Conservation (phyloP, 1,284 basidiomycete species). For the Naganishia sp. region DNA sequence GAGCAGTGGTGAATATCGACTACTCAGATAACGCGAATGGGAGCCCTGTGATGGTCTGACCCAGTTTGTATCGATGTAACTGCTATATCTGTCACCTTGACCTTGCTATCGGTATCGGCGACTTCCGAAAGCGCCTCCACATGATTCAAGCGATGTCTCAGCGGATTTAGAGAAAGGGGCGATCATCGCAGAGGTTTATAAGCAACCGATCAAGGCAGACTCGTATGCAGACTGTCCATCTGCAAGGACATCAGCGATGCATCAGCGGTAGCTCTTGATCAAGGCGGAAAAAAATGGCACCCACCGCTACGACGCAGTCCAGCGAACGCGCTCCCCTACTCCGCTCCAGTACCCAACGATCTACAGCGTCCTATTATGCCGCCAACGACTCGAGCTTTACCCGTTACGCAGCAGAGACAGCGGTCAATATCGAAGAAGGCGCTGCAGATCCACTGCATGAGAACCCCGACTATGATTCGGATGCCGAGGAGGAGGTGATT, state of each 20-base stretch:
- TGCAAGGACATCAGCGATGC: neutral
- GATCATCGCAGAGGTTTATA: slow-evolving; percentile 4
- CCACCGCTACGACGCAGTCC: neutral
- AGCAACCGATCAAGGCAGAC: neutral
- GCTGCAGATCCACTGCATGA: slow-evolving; percentile 27
- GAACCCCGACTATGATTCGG: slow-evolving; percentile 26
- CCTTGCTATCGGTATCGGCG: neutral
- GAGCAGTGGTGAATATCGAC: slow-evolving; percentile 14
- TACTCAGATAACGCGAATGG: neutral
- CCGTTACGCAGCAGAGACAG: slow-evolving; percentile 32
- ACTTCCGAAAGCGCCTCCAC: slow-evolving; percentile 24
- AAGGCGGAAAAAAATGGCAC: neutral
- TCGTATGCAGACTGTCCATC: neutral
- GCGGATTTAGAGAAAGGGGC: slow-evolving; percentile 6
- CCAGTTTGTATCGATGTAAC: too few species aligned
- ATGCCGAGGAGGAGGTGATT: slow-evolving; percentile 21
- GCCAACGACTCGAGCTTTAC: slow-evolving; percentile 32
- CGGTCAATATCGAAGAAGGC: slow-evolving; percentile 29
- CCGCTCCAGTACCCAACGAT: slow-evolving; percentile 16
- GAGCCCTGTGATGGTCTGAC: too few species aligned
- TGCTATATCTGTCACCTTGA: too few species aligned
- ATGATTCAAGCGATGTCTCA: slow-evolving; percentile 7
- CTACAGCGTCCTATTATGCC: slow-evolving; percentile 26
- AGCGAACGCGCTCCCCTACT: slow-evolving; percentile 23
- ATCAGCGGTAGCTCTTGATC: too few species aligned